Evolutionary conservation across 805 yeast genomes (phyloP).

Genomic region (Candida caryicola): DNA sequence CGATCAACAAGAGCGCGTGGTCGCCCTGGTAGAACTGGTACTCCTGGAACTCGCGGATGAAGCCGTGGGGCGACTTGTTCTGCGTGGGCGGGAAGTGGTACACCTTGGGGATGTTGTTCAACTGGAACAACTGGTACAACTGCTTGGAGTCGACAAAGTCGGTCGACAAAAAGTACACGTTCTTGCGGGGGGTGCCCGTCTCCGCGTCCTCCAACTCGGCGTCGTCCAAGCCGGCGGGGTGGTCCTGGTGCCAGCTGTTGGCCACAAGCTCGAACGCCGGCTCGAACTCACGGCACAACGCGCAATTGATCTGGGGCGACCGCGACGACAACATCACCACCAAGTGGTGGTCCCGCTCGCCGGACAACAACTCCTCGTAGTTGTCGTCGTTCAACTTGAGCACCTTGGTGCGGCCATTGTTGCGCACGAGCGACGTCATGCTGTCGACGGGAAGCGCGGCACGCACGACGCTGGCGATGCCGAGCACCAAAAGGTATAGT

Average conservation of each 20-base stretch:
- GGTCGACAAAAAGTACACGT: conserved; percentile 67
- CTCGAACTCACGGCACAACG: conserved; percentile 63
- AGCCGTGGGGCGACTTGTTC: conserved; percentile 27
- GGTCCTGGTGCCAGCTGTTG: conserved; percentile 51
- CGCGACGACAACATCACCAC: conserved; percentile 71
- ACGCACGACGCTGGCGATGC: conserved; percentile 13
- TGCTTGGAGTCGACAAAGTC: conserved; percentile 62
- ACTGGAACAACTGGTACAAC: conserved; percentile 49
- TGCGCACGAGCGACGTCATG: conserved; percentile 17
- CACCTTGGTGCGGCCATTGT: conserved; percentile 17
- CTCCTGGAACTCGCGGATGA: conserved; percentile 29
- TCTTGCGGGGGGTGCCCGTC: conserved; percentile 14
- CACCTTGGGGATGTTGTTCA: conserved; percentile 78
- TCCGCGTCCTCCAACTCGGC: conserved; percentile 39
- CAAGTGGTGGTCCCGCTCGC: conserved; percentile 68
- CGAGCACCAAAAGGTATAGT: conserved; percentile 9
- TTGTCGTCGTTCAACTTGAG: conserved; percentile 49
- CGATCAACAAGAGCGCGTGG: conserved; percentile 32
- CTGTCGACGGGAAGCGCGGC: conserved; percentile 25
- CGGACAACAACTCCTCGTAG: conserved; percentile 53
- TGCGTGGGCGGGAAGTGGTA: conserved; percentile 56
- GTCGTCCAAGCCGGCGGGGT: conserved; percentile 43
- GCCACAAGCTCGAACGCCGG: conserved; percentile 66
- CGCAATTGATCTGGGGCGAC: conserved; percentile 71
- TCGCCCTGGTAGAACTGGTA: conserved; percentile 49